Percentiles rank a stretch among this genome's conserved stretches.
Evolutionary conservation across 202 grass and related monocot genomes (phyloP).

Genomic region (Setaria italica): DNA sequence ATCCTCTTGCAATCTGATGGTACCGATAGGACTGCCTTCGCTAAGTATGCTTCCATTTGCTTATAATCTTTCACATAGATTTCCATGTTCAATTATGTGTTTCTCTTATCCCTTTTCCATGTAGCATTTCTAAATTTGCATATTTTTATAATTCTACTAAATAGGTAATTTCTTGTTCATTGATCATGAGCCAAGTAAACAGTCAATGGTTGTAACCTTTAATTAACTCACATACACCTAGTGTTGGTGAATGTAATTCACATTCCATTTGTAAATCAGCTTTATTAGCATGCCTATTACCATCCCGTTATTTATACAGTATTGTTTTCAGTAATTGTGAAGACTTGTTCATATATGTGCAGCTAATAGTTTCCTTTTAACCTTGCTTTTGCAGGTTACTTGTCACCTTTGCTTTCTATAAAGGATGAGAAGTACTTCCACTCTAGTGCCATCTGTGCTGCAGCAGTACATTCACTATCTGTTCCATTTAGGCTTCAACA

Average conservation of each 20-base stretch:
- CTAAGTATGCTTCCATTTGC: slow-evolving; percentile 58
- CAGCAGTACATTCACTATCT: slow-evolving; percentile 80
- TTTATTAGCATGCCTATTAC: slow-evolving; percentile 5
- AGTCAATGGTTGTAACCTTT: background rate
- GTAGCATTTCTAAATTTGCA: background rate
- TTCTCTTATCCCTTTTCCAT: slow-evolving; percentile 9
- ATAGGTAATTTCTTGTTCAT: slow-evolving; percentile 2
- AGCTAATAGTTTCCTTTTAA: slow-evolving; percentile 27
- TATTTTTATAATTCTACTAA: slow-evolving; percentile 26
- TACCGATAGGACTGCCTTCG: slow-evolving; percentile 83
- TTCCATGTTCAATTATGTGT: slow-evolving; percentile 8
- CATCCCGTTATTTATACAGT: background rate
- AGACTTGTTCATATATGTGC: slow-evolving; percentile 15
- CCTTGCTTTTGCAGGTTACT: slow-evolving; percentile 55
- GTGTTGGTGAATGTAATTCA: background rate
- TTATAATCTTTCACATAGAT: slow-evolving; percentile 17
- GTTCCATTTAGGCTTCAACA: slow-evolving; percentile 70
- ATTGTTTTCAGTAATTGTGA: background rate
- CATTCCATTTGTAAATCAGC: slow-evolving; percentile 7
- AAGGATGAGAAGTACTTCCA: slow-evolving; percentile 82
- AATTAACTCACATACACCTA: background rate
- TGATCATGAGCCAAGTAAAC: slow-evolving; percentile 17
- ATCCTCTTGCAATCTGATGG: slow-evolving; percentile 76
- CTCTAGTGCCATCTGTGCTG: slow-evolving; percentile 80
- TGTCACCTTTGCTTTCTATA: slow-evolving; percentile 65